Conservation (phyloP, 768 basidiomycete species). For the Dacryopinax spathularia region DNA sequence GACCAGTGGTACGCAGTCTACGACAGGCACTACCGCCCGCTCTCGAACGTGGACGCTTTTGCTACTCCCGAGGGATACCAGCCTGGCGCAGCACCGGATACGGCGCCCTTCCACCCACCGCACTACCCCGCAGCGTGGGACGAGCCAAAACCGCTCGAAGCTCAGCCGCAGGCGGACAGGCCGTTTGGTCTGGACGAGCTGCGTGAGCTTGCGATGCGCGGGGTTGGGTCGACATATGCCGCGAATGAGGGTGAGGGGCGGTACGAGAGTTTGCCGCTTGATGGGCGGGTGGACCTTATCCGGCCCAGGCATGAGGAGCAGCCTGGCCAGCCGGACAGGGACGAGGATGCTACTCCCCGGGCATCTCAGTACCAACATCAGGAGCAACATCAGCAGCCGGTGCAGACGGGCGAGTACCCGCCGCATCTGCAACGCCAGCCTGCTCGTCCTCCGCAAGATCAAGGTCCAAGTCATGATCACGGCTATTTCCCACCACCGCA, state of each 20-base stretch:
- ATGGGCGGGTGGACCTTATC: conserved; percentile 81
- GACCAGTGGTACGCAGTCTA: conserved; percentile 87
- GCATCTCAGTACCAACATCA: background rate
- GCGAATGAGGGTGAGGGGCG: conserved; percentile 40
- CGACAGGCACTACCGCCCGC: conserved; percentile 68
- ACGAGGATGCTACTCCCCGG: background rate
- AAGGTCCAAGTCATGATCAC: background rate
- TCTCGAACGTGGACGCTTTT: conserved; percentile 20
- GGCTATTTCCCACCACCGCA: too few species aligned
- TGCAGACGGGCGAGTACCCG: conserved; percentile 5
- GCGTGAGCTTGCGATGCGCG: conserved; percentile 45
- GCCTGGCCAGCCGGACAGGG: background rate
- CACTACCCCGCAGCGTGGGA: conserved; percentile 71
- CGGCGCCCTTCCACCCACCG: conserved; percentile 43
- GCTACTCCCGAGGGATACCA: background rate
- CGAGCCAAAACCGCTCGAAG: conserved; percentile 18
- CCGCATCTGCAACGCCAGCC: conserved; percentile 2
- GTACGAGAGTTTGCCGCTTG: conserved; percentile 69
- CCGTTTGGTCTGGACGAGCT: conserved; percentile 50
- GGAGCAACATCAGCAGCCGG: conserved; percentile 6
- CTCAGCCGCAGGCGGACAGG: conserved; percentile 19
- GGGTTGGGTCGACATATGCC: conserved; percentile 26
- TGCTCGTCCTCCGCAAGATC: background rate
- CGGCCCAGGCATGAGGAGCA: conserved; percentile 31
- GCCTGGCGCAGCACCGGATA: conserved; percentile 23